Evolutionary conservation across 1,284 basidiomycete genomes (phyloP).

Genomic region (Paramarasmius palmivorus): DNA sequence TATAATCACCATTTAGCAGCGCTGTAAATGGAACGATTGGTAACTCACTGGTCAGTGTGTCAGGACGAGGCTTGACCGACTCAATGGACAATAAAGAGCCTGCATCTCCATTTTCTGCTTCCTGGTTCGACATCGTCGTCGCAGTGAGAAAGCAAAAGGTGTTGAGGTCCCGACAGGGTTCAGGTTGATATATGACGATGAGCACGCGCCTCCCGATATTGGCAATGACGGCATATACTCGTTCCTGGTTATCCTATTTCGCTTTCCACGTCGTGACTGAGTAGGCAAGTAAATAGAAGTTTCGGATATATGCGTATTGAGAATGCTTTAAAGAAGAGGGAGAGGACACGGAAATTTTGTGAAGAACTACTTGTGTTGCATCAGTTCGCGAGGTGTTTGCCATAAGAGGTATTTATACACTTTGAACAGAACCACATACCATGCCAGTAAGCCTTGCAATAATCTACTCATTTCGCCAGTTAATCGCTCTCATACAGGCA

Average conservation of each 20-base stretch:
- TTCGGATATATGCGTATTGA: too few relatives aligned
- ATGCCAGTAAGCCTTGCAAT: slow-evolving; percentile 57
- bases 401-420: too few relatives aligned
- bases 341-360: too few relatives aligned
- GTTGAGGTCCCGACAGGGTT: too few relatives aligned
- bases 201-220: neutral
- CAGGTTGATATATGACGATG: neutral
- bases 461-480: neutral
- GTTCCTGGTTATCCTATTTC: too few relatives aligned
- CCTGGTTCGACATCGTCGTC: slow-evolving; percentile 34
- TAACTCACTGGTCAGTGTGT: slow-evolving; percentile 67
- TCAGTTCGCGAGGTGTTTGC: too few relatives aligned
- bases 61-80: slow-evolving; percentile 60
- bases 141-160: slow-evolving; percentile 6
- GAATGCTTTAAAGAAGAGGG: too few relatives aligned
- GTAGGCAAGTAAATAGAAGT: too few relatives aligned
- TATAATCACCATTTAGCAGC: slow-evolving; percentile 27
- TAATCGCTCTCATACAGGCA: slow-evolving; percentile 53
- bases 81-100: slow-evolving; percentile 47
- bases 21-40: neutral
- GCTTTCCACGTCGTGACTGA: too few relatives aligned
- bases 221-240: neutral
- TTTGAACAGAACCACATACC: slow-evolving; percentile 11
- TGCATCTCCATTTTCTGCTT: slow-evolving; percentile 20
- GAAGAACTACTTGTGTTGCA: too few relatives aligned